A percentile compares a stretch with the other conserved stretches of the same genome.
phyloP scores from a whole-genome alignment of 2,329 filamentous ascomycete genomes.

The Zopfia rhizophila region DNA sequence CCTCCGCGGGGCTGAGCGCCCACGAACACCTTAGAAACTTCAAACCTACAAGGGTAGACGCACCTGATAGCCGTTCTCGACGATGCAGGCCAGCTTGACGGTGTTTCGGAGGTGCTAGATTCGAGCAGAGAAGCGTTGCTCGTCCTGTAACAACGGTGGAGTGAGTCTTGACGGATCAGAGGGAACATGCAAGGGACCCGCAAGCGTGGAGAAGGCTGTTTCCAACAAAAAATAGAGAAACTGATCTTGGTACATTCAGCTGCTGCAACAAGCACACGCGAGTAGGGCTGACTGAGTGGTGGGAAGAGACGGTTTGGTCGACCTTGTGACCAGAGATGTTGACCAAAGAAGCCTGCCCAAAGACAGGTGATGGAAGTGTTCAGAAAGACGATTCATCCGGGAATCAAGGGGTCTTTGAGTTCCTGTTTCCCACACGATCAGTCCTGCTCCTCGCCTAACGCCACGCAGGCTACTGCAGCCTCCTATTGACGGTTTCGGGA shows the following conservation, averaged over 20 bases:
- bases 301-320: slow-evolving; percentile 29
- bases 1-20: slow-evolving; percentile 27
- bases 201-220: slow-evolving; percentile 23
- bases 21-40: slow-evolving; percentile 20
- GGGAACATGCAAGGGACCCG: slow-evolving; percentile 30
- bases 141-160: slow-evolving; percentile 23
- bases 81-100: slow-evolving; percentile 50
- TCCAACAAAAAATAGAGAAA: slow-evolving; percentile 32
- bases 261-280: slow-evolving; percentile 35
- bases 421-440: slow-evolving; percentile 40
- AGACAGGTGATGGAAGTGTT: slow-evolving; percentile 47
- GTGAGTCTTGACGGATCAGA: slow-evolving; percentile 20
- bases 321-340: slow-evolving; percentile 42
- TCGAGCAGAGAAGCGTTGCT: slow-evolving; percentile 22
- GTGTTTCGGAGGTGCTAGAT: slow-evolving; percentile 32
- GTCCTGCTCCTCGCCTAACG: slow-evolving; percentile 38
- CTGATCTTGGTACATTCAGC: slow-evolving; percentile 30
- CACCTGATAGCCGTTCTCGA: slow-evolving; percentile 49
- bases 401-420: slow-evolving; percentile 49
- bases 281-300: slow-evolving; percentile 28
- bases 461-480: slow-evolving; percentile 40
- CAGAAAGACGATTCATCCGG: slow-evolving; percentile 50
- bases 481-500: slow-evolving; percentile 43
- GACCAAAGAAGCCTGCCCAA: slow-evolving; percentile 39
- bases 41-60: slow-evolving; percentile 29